phyloP scores from a whole-genome alignment of 139 green algal genomes.

The Micractinium sp. region DNA sequence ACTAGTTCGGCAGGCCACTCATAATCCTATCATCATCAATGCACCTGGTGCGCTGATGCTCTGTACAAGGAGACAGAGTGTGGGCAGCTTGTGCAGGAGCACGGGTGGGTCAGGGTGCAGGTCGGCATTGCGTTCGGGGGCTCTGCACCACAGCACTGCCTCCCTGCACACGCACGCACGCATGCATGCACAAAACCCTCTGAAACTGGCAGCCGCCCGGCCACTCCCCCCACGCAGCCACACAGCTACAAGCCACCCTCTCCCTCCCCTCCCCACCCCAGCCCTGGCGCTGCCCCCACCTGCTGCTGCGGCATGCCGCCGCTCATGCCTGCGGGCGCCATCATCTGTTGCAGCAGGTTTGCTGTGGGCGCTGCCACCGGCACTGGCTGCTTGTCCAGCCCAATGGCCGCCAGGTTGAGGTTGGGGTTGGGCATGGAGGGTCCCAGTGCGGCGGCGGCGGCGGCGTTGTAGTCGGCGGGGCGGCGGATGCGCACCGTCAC shows the following conservation, averaged over 20 bases:
- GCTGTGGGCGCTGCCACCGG: background rate
- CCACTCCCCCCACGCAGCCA: background rate
- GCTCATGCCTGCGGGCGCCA: background rate
- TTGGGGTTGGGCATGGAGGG: constrained; percentile 84
- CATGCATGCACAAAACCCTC: no score
- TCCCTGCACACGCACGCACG: no score
- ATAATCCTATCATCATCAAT: no score
- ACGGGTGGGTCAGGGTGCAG: no score
- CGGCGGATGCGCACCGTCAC: constrained; percentile 89
- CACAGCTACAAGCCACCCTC: background rate
- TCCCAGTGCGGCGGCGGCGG: constrained; percentile 80
- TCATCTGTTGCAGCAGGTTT: background rate
- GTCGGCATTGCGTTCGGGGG: no score
- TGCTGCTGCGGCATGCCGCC: background rate
- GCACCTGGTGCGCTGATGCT: no score
- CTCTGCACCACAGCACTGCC: no score
- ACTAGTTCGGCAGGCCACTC: no score
- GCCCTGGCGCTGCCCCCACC: background rate
- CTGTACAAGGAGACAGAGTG: no score
- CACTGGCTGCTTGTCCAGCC: constrained; percentile 61
- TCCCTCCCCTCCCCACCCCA: background rate
- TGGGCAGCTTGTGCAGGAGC: no score
- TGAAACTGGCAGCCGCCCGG: no score
- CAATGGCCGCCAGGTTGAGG: constrained; percentile 96
- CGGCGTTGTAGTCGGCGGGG: constrained; percentile 98